Evolutionary conservation across 768 basidiomycete species (phyloP), one percentile per base, ranked within the genome.

Genomic region (Suillus clintonianus): DNA sequence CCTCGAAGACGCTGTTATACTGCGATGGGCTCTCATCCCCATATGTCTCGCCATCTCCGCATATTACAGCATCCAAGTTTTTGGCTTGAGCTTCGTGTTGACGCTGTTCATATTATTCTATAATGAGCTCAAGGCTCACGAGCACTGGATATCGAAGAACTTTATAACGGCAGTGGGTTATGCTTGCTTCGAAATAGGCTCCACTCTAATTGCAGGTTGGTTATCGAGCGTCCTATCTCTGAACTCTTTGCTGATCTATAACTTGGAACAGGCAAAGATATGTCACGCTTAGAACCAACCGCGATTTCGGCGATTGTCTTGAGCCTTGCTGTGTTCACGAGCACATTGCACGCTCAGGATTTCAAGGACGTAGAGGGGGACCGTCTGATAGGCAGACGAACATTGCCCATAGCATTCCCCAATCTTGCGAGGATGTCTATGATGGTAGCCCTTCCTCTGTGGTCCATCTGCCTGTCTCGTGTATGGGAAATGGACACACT

Each of bases 301-400:
- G 66, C 60, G 15, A 53, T 61, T 42, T 53, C 69, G 2, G 76
- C 78, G 10, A 65, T 75, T 43, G 56, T 62, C 14, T n/a, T 71
- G 41, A 79, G 73, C 61, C 67, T 69, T 1, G 62, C 67, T 4
- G 53, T 78, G 1, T 73, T 76, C 37, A 65, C 70, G 1, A 75
- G 76, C 10, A 80, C 79, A 9, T 64, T 78, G 24, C 68, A 70
- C 32, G 68, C 68, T 3, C 71, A 76, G 64, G 73, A 77, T 55
- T 77, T 76, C 41, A 72, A 75, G 27, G 83, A 84, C 60, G 68
- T 77, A 9, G 70, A 72, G 27, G 81, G 83, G 5, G 83, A 83
- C 62, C 64, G 65, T 3, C 58, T 69, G 0, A 68, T 69, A 5
- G 79, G 78, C 8, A 69, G 82, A 47, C 60, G 65, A 8, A 83